Conservation (phyloP, 2,329 filamentous ascomycete species). For the Scytalidium lignicola region DNA sequence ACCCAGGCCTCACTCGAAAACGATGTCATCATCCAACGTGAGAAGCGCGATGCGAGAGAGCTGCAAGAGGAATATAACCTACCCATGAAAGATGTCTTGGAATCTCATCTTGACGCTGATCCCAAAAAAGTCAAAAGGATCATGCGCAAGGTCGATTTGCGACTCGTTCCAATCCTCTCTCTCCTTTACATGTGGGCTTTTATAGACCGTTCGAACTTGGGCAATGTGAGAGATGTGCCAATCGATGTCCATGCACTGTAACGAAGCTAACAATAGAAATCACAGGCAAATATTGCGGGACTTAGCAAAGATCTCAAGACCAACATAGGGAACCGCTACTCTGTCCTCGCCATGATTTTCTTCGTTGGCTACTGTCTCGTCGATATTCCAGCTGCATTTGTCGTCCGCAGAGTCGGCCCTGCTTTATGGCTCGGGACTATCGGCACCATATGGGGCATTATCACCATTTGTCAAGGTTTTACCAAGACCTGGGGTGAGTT, state of each 20-base stretch:
- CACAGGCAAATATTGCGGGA: slow-evolving; percentile 1
- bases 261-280: background rate
- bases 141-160: slow-evolving; percentile 1
- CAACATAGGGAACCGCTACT: background rate
- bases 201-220: slow-evolving; percentile 1
- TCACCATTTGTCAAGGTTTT: slow-evolving; percentile 1
- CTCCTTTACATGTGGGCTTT: slow-evolving; percentile 2
- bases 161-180: background rate
- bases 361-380: slow-evolving; percentile 1
- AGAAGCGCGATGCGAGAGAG: background rate
- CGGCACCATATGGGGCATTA: background rate
- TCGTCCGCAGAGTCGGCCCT: slow-evolving; percentile 1
- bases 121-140: background rate
- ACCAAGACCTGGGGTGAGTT: background rate
- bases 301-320: slow-evolving; percentile 1
- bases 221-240: background rate
- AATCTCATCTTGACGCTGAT: slow-evolving; percentile 1
- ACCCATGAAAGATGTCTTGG: background rate
- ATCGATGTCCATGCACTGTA: background rate
- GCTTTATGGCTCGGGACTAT: slow-evolving; percentile 1
- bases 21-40: background rate
- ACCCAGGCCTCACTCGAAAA: background rate
- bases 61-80: background rate
- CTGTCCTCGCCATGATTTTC: slow-evolving; percentile 1
- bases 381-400: slow-evolving; percentile 1